Conservation (phyloP, 805 yeast species). For the Kregervanrija pseudodelftensis region DNA sequence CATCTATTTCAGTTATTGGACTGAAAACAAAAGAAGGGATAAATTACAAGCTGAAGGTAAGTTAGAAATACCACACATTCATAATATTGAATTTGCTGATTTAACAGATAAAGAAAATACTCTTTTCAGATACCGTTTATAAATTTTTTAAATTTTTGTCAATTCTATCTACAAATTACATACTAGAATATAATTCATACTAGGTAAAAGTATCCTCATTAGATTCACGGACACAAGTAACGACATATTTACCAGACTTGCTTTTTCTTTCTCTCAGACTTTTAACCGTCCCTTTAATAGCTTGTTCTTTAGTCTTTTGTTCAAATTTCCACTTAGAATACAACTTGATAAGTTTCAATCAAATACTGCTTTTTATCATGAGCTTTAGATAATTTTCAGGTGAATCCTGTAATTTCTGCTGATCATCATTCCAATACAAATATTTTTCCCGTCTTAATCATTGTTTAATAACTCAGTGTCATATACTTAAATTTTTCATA, state of each 20-base stretch:
- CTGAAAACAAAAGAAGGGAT: conserved; percentile 13
- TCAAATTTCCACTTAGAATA: conserved; percentile 51
- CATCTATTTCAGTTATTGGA: conserved; percentile 13
- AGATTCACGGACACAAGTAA: no score
- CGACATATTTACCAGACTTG: no score
- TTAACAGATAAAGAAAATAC: conserved; percentile 17
- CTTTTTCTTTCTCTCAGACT: conserved; percentile 23
- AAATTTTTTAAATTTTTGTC: not conserved
- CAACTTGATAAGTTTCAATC: no score
- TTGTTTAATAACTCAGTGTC: conserved; percentile 39
- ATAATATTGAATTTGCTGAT: conserved; percentile 16
- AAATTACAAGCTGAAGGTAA: conserved; percentile 5
- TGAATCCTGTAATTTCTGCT: conserved; percentile 54
- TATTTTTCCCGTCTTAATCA: conserved; percentile 38
- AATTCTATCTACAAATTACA: no score
- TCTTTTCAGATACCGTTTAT: conserved; percentile 13
- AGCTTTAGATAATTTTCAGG: conserved; percentile 39
- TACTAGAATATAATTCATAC: not conserved
- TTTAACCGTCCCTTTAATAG: conserved; percentile 44
- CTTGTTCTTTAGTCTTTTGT: conserved; percentile 38
- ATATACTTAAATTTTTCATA: no score
- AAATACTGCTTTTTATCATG: conserved; percentile 35
- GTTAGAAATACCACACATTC: conserved; percentile 6
- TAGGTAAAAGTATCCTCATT: not conserved
- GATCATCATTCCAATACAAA: conserved; percentile 6